These are phyloP conservation scores for Fusarium pilosicola DNA, from an alignment of 2,329 filamentous ascomycete genomes.

Conservation along the genomic window DNA sequence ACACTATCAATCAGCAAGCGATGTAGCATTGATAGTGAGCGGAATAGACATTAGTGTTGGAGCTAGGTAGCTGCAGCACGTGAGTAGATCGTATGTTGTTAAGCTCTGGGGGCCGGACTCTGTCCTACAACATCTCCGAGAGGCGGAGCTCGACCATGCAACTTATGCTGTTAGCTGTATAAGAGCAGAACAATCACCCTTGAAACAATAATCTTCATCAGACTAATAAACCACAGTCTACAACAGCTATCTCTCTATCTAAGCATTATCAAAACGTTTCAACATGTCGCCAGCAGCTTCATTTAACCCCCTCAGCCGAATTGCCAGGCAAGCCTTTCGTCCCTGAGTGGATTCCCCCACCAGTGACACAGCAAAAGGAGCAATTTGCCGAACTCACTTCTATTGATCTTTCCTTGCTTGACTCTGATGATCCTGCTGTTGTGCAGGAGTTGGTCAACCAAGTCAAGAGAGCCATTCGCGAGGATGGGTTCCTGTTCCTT, in stretches of 20 bases:
- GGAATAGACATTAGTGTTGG: no score
- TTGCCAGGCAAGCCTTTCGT: conserved; percentile 55
- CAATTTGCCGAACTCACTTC: conserved; percentile 55
- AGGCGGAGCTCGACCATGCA: conserved; percentile 7
- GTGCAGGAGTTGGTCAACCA: conserved; percentile 56
- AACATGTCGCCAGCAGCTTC: conserved; percentile 48
- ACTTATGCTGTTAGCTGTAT: neutral
- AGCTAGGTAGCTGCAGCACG: neutral
- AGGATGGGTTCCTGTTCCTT: conserved; percentile 58
- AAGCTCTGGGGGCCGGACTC: neutral
- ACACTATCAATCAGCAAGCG: neutral
- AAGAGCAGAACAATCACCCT: conserved; percentile 11
- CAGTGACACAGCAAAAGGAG: conserved; percentile 55
- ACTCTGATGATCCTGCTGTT: conserved; percentile 54
- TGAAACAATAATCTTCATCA: neutral
- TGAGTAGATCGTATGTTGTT: neutral
- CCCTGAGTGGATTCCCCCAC: conserved; percentile 55
- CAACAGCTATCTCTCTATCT: neutral
- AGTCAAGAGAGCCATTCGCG: conserved; percentile 54
- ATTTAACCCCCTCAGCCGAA: conserved; percentile 53
- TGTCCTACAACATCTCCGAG: neutral
- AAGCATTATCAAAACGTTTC: neutral
- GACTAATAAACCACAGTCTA: neutral
- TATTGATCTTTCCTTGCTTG: conserved; percentile 56
- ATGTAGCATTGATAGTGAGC: rapidly evolving